Evolutionary conservation across 306 rosid species (phyloP).

Genomic region (Ormosia semicastrata): DNA sequence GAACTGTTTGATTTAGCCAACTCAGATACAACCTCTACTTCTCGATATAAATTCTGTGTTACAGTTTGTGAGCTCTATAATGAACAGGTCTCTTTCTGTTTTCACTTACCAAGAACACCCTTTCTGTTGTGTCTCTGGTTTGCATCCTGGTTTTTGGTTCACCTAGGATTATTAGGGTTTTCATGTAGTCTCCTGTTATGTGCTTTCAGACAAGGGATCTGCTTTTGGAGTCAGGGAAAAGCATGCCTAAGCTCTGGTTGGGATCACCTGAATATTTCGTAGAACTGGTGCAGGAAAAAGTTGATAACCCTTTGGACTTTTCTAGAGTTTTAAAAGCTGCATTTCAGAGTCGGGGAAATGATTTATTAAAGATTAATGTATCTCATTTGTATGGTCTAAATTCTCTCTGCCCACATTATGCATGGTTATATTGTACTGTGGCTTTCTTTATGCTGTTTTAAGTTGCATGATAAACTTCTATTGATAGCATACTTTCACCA

Average conservation of each 20-base stretch:
- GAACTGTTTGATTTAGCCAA: constrained; percentile 91
- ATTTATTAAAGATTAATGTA: constrained; percentile 64
- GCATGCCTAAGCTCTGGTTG: constrained; percentile 52
- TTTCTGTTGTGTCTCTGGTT: constrained; percentile 17
- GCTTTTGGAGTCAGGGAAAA: constrained; percentile 62
- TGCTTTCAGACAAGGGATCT: constrained; percentile 75
- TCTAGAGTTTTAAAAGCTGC: constrained; percentile 75
- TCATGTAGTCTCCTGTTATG: constrained; percentile 36
- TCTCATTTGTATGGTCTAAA: constrained; percentile 83
- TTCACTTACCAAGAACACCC: constrained; percentile 2
- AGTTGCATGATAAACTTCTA: constrained; percentile 5
- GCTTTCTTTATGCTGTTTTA: constrained; percentile 20
- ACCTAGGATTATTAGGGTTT: constrained; percentile 19
- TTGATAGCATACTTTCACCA: constrained; percentile 8
- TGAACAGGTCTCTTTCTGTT: constrained; percentile 74
- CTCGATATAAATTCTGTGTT: constrained; percentile 71
- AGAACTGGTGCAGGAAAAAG: constrained; percentile 78
- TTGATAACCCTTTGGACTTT: constrained; percentile 85
- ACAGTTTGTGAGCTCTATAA: constrained; percentile 83
- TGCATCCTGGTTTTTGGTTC: constrained; percentile 26
- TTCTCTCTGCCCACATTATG: constrained; percentile 28
- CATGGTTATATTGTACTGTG: neutral
- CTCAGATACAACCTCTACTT: constrained; percentile 79
- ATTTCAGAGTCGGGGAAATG: constrained; percentile 65
- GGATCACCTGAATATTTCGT: constrained; percentile 63